phyloP scores from a whole-genome alignment of 2,329 filamentous ascomycete species.

The Fusarium ambrosium region DNA sequence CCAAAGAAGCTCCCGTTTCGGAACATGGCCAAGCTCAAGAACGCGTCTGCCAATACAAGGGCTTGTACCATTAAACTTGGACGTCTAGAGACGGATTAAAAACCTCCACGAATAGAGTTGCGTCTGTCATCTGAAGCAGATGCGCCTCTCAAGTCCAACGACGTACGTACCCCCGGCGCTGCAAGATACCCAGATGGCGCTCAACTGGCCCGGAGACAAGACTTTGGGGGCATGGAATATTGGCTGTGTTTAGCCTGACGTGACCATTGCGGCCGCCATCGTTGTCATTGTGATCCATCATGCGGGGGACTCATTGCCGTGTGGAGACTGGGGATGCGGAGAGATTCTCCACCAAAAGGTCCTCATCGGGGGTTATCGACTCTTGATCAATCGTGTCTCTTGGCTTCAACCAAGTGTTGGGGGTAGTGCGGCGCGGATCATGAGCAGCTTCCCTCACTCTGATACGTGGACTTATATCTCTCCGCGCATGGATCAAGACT shows the following conservation, averaged over 20 bases:
- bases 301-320: constrained; percentile 41
- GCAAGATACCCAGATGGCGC: constrained; percentile 21
- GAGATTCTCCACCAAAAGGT: constrained; percentile 39
- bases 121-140: constrained; percentile 13
- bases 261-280: constrained; percentile 14
- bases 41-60: neutral
- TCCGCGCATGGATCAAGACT: constrained; percentile 31
- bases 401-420: constrained; percentile 10
- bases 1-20: neutral
- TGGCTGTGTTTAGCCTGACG: constrained; percentile 7
- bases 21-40: constrained; percentile 6
- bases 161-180: constrained; percentile 8
- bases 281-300: constrained; percentile 21
- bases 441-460: constrained; percentile 8
- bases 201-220: constrained; percentile 6
- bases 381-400: constrained; percentile 17
- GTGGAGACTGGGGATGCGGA: constrained; percentile 42
- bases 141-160: constrained; percentile 12
- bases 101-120: constrained; percentile 42
- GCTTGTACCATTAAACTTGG: constrained; percentile 8
- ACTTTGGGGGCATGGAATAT: constrained; percentile 35
- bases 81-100: constrained; percentile 26
- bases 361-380: constrained; percentile 14
- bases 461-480: constrained; percentile 40
- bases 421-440: constrained; percentile 7